Evolutionary conservation across 768 basidiomycete species (phyloP).

Genomic region (Leccinum subgranulosum): DNA sequence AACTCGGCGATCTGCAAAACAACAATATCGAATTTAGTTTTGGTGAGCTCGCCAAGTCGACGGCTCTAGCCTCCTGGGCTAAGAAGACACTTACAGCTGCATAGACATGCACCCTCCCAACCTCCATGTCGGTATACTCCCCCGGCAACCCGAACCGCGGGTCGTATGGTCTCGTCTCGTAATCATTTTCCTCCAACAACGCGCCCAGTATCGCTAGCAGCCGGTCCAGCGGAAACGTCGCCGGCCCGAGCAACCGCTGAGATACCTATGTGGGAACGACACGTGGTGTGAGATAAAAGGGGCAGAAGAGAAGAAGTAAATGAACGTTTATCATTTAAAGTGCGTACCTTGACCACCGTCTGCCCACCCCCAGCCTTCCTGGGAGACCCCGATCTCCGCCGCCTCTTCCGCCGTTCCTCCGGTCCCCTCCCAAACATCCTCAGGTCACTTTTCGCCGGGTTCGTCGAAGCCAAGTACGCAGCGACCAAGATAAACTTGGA

Average conservation of each 20-base stretch:
- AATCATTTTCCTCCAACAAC: conserved; percentile 67
- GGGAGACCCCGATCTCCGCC: conserved; percentile 38
- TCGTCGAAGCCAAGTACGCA: conserved; percentile 79
- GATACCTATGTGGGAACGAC: conserved; percentile 46
- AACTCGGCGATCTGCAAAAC: conserved; percentile 45
- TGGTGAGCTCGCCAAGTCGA: not conserved
- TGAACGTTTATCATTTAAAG: not conserved
- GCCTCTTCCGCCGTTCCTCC: conserved; percentile 61
- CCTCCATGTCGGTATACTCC: conserved; percentile 73
- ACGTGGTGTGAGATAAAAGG: not conserved
- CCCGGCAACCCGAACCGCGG: conserved; percentile 56
- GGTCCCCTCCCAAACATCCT: conserved; percentile 42
- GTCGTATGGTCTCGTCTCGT: conserved; percentile 40
- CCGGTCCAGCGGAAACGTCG: conserved; percentile 36
- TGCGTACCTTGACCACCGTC: conserved; percentile 43
- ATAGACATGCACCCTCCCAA: conserved; percentile 44
- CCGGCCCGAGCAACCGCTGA: conserved; percentile 70
- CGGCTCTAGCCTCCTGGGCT: not conserved
- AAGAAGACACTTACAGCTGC: conserved; percentile 49
- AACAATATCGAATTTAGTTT: not conserved
- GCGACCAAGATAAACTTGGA: conserved; percentile 75
- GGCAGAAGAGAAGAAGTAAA: not conserved
- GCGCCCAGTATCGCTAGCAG: conserved; percentile 77
- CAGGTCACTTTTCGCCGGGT: conserved; percentile 76
- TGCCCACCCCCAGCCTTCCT: conserved; percentile 34